These are phyloP conservation scores for Cyberlindnera bimundalis DNA, from an alignment of 805 yeast species.

Conservation along the genomic window DNA sequence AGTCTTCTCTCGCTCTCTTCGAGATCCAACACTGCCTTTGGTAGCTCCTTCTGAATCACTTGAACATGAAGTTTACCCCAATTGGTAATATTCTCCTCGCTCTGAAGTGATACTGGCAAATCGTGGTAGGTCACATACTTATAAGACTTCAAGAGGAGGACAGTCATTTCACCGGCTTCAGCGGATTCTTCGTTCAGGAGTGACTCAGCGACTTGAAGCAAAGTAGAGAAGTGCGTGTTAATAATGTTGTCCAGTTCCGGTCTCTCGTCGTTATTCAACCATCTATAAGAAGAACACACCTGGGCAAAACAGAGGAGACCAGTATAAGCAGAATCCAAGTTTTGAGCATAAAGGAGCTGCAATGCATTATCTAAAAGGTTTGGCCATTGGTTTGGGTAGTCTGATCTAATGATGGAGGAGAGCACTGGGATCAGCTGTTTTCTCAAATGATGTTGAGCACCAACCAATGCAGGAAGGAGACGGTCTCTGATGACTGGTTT, in stretches of 20 bases:
- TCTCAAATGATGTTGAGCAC: slow-evolving; percentile 38
- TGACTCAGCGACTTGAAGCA: slow-evolving; percentile 63
- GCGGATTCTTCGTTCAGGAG: slow-evolving; percentile 39
- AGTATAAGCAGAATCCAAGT: slow-evolving; percentile 47
- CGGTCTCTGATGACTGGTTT: slow-evolving; percentile 70
- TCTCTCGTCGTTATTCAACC: slow-evolving; percentile 58
- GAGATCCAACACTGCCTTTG: slow-evolving; percentile 46
- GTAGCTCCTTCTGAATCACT: slow-evolving; percentile 58
- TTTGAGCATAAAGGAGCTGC: slow-evolving; percentile 41
- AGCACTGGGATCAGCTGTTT: slow-evolving; percentile 51
- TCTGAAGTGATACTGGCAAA: slow-evolving; percentile 63
- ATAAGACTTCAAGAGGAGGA: slow-evolving; percentile 68
- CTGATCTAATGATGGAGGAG: slow-evolving; percentile 46
- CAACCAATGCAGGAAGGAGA: slow-evolving; percentile 59
- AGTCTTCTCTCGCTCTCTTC: slow-evolving; percentile 49
- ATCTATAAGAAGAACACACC: slow-evolving; percentile 66
- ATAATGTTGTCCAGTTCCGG: slow-evolving; percentile 52
- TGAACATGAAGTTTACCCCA: slow-evolving; percentile 81
- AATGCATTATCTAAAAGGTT: slow-evolving; percentile 45
- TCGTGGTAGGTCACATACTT: slow-evolving; percentile 74
- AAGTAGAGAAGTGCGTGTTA: slow-evolving; percentile 56
- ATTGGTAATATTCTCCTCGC: slow-evolving; percentile 43
- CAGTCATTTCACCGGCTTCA: slow-evolving; percentile 68
- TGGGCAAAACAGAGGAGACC: slow-evolving; percentile 72
- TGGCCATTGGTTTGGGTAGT: slow-evolving; percentile 54